phyloP scores from a whole-genome alignment of 768 basidiomycete species.

The Pluteus cervinus region DNA sequence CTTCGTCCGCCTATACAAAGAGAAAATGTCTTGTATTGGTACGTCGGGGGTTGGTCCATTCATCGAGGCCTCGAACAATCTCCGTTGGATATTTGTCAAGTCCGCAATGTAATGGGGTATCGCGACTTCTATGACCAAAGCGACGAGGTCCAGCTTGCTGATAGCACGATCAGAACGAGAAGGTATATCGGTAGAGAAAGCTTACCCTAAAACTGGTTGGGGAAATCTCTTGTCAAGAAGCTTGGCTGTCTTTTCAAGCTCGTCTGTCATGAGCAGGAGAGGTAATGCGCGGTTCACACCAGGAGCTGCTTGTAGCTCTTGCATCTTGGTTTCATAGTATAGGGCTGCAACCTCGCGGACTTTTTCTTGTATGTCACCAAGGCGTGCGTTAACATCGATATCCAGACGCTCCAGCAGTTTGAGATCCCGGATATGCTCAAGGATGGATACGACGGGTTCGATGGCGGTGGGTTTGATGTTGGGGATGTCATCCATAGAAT shows the following conservation, averaged over 20 bases:
- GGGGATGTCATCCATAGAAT: constrained; percentile 73
- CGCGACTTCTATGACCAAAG: constrained; percentile 61
- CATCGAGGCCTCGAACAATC: constrained; percentile 76
- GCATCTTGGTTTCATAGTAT: constrained; percentile 58
- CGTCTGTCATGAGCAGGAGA: constrained; percentile 77
- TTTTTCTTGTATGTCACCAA: constrained; percentile 62
- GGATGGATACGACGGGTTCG: constrained; percentile 53
- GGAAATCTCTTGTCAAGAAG: constrained; percentile 82
- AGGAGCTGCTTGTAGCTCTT: constrained; percentile 58
- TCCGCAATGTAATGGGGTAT: constrained; percentile 65
- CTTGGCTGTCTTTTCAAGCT: constrained; percentile 84
- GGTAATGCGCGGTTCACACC: constrained; percentile 82
- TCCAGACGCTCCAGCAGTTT: constrained; percentile 69
- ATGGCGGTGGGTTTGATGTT: constrained; percentile 68
- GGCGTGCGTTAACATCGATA: constrained; percentile 62
- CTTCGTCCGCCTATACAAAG: constrained; percentile 75
- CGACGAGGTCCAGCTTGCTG: constrained; percentile 71
- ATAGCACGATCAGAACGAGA: not conserved
- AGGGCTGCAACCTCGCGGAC: constrained; percentile 53
- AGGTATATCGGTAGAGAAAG: constrained; percentile 8
- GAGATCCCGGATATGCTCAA: constrained; percentile 68
- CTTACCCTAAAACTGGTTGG: constrained; percentile 75
- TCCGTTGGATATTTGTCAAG: constrained; percentile 62
- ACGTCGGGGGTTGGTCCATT: constrained; percentile 84
- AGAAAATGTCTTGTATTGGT: constrained; percentile 86